A percentile compares a stretch with the other conserved stretches of the same genome.
These are phyloP conservation scores for Lepidium sativum DNA, from an alignment of 345 rosid species.

Conservation along the genomic window DNA sequence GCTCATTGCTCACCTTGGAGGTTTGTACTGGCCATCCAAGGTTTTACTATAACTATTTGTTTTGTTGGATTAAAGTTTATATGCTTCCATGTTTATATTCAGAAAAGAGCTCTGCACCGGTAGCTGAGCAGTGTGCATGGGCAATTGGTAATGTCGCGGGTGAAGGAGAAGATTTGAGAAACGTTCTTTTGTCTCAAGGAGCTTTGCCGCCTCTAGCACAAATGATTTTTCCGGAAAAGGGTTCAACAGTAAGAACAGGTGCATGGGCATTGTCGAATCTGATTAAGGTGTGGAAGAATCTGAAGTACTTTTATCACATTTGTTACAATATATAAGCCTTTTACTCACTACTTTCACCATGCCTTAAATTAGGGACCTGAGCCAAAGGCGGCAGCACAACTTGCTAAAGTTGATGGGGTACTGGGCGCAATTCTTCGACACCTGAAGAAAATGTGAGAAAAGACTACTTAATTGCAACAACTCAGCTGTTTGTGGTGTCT, in stretches of 20 bases:
- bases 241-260: constrained; percentile 89
- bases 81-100: constrained; percentile 16
- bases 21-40: constrained; percentile 31
- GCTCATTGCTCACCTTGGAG: constrained; percentile 94
- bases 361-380: constrained; percentile 73
- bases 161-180: constrained; percentile 90
- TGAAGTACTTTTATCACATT: neutral
- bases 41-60: neutral
- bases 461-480: neutral
- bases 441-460: constrained; percentile 66
- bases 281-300: constrained; percentile 59
- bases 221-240: constrained; percentile 90
- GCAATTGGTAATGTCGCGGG: constrained; percentile 97
- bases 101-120: constrained; percentile 86
- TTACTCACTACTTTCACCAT: constrained; percentile 26
- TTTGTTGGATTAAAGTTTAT: constrained; percentile 7
- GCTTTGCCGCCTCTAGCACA: constrained; percentile 85
- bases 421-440: constrained; percentile 78
- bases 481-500: neutral
- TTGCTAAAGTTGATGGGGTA: constrained; percentile 63
- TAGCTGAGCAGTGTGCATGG: constrained; percentile 99
- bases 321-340: constrained; percentile 6
- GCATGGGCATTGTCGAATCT: constrained; percentile 98
- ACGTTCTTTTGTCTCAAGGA: constrained; percentile 82
- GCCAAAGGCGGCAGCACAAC: constrained; percentile 76